phyloP scores from a whole-genome alignment of 108 stramenopile genomes.

The Cyclotella distinguenda region DNA sequence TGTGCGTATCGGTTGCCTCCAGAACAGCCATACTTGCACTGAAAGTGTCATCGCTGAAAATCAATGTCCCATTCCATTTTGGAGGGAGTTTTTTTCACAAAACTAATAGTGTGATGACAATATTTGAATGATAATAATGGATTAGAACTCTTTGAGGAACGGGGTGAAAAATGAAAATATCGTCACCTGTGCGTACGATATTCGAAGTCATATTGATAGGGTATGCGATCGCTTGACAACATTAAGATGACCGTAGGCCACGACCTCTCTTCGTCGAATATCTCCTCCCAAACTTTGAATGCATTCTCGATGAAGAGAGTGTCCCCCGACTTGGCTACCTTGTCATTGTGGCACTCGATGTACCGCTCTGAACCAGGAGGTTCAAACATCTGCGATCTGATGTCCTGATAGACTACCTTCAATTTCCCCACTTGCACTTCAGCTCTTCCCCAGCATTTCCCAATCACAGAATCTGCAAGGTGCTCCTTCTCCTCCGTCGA shows the following conservation, averaged over 20 bases:
- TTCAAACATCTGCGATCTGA: conserved; percentile 31
- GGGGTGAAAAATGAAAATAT: too few relatives aligned
- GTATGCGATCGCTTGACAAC: conserved; percentile 14
- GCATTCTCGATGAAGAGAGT: conserved; percentile 36
- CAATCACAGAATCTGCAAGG: conserved; percentile 12
- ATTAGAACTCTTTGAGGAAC: too few relatives aligned
- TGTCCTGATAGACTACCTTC: conserved; percentile 39
- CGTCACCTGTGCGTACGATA: conserved; percentile 22
- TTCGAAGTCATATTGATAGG: conserved; percentile 32
- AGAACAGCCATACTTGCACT: background rate
- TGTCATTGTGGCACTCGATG: conserved; percentile 43
- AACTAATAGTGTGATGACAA: background rate
- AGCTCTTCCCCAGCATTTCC: conserved; percentile 46
- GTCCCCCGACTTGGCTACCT: conserved; percentile 23
- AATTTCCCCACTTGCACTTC: conserved; percentile 28
- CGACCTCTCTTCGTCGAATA: conserved; percentile 22
- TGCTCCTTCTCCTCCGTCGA: conserved; percentile 17
- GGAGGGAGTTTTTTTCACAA: background rate
- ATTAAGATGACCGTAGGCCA: conserved; percentile 40
- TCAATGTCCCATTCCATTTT: background rate
- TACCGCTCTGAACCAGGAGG: background rate
- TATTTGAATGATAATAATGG: background rate
- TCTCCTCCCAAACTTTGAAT: conserved; percentile 35
- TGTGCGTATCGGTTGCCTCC: background rate
- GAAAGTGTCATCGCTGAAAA: background rate